Evolutionary conservation across 2,329 filamentous ascomycete genomes (phyloP).

Genomic region (Acrocalymma vagum): DNA sequence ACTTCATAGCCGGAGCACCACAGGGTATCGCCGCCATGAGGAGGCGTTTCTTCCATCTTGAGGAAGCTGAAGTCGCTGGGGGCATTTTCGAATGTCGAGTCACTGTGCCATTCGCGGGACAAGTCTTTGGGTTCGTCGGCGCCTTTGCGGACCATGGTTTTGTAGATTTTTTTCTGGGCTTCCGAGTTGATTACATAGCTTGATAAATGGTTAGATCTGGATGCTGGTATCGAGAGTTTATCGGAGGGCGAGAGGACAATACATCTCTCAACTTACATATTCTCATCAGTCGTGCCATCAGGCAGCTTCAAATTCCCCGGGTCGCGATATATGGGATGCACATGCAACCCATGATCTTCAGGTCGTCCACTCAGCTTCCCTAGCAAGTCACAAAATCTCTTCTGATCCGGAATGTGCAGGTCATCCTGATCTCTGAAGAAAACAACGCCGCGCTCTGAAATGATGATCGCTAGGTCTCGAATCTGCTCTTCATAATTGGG

Average conservation of each 20-base stretch:
- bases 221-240: conserved; percentile 60
- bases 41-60: conserved; percentile 26
- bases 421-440: conserved; percentile 63
- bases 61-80: conserved; percentile 48
- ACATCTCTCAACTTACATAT: conserved; percentile 18
- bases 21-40: conserved; percentile 50
- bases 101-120: conserved; percentile 62
- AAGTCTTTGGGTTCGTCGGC: conserved; percentile 21
- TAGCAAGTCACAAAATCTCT: conserved; percentile 61
- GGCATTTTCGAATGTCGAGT: conserved; percentile 70
- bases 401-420: conserved; percentile 60
- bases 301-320: conserved; percentile 22
- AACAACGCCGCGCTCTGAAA: conserved; percentile 61
- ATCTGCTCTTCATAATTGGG: conserved; percentile 70
- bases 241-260: neutral
- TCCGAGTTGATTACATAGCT: conserved; percentile 70
- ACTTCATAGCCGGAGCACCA: conserved; percentile 55
- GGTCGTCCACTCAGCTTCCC: conserved; percentile 57
- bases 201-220: no score
- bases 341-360: conserved; percentile 63
- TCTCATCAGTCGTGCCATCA: conserved; percentile 26
- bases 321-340: conserved; percentile 62
- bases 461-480: conserved; percentile 65
- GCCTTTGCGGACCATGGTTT: conserved; percentile 37
- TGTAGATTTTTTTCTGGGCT: conserved; percentile 50